Evolutionary conservation across 2,329 filamentous ascomycete genomes (phyloP), one percentile per base, ranked within the genome.

Genomic region (Phyllosticta ampelicida): DNA sequence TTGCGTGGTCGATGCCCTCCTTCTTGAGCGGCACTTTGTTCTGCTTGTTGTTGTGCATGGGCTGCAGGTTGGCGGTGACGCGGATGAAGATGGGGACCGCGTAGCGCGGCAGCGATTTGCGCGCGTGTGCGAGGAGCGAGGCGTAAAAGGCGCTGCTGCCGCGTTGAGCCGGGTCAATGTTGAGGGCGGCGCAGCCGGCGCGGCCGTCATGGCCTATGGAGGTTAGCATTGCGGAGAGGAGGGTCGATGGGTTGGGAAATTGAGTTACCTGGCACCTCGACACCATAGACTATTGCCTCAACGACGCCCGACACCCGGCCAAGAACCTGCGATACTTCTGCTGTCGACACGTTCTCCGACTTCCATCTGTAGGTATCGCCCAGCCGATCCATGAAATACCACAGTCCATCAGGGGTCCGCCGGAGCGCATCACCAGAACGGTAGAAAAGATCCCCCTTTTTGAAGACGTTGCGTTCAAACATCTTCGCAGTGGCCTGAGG

Each of bases 31-130:
- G 85, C 1, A 85, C 79, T 69, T 91, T 91, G 67, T 89, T 88
- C 72, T 90, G 87, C 73, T 92, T 91, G 69, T 90, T 87, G 65
- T 90, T 91, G 67, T 87, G 84, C 65, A 83, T 86, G 5, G 85
- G 81, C 29, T 78, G 81, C 58, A 79, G 77, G 36, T 74, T 74
- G 44, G 78, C 73, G 19, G 87, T 78, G 19, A 89, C 70, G 0
- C 87, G 77, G 51, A 90, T 65, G 72, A 91, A 91, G 1, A 90
- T 72, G 0, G 88, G 88, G 1, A 91, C 86, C 0, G 87, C 88
- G 65, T 90, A 91, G 61, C 78, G 80, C 0, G 88, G 87, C 20
- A 91, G 74, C 53, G 81, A 76, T 11, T 77, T 75, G 6, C 81
- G 78, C 1, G 78, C 77, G 65, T 86, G 80, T 13, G 28, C 53